Percentiles rank a stretch among this genome's conserved stretches.
These are phyloP conservation scores for Saitozyma podzolica DNA, from an alignment of 768 basidiomycete genomes.

Conservation along the genomic window DNA sequence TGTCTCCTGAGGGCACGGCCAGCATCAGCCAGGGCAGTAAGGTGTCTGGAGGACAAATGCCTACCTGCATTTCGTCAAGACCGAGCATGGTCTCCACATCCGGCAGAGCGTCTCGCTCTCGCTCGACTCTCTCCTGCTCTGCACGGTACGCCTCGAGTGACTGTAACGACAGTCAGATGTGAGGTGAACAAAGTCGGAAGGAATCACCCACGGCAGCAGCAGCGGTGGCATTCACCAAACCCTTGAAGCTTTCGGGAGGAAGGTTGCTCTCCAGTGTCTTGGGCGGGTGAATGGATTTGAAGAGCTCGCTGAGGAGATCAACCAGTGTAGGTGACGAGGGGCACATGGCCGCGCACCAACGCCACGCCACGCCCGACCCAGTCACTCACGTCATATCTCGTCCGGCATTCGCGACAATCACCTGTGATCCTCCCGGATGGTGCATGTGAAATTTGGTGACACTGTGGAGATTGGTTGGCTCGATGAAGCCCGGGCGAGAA, in stretches of 20 bases:
- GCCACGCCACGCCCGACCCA: background rate
- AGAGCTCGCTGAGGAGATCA: constrained; percentile 23
- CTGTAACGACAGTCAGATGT: background rate
- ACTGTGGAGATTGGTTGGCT: constrained; percentile 14
- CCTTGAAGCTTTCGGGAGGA: constrained; percentile 33
- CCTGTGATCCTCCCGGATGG: constrained; percentile 47
- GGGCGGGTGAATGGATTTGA: constrained; percentile 45
- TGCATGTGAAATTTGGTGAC: constrained; percentile 41
- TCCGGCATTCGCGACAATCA: constrained; percentile 47
- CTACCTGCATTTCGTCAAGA: constrained; percentile 47
- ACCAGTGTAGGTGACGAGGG: background rate
- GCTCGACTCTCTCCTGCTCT: constrained; percentile 29
- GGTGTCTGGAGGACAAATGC: constrained; percentile 3
- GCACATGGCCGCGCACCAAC: background rate
- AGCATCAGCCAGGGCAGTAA: background rate
- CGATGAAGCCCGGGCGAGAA: background rate
- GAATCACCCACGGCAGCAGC: constrained; percentile 25
- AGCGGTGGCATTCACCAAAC: constrained; percentile 34
- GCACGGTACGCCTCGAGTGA: constrained; percentile 18
- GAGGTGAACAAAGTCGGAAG: background rate
- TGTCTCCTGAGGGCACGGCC: constrained; percentile 19
- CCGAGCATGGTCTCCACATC: constrained; percentile 45
- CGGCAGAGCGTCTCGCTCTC: constrained; percentile 32
- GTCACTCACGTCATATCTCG: constrained; percentile 48
- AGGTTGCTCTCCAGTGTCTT: constrained; percentile 44